Evolutionary conservation across 208 protist species (phyloP).

Genomic region (Borovskyia barvae): DNA sequence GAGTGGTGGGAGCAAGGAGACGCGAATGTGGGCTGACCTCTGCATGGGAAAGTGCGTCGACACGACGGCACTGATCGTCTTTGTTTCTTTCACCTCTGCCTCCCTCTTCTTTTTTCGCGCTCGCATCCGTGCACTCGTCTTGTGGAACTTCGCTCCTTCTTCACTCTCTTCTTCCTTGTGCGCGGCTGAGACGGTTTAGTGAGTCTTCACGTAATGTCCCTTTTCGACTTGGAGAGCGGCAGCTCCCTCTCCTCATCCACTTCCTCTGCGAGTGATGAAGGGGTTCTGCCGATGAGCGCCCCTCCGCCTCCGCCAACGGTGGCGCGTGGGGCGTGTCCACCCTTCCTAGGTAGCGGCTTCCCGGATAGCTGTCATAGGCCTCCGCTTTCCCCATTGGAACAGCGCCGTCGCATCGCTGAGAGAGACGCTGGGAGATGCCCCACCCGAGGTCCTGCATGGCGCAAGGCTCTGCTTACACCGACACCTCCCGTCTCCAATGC

Average conservation of each 20-base stretch:
- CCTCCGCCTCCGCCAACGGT: neutral
- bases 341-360: neutral
- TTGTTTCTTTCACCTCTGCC: neutral
- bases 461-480: neutral
- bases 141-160: neutral
- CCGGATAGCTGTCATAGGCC: neutral
- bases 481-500: neutral
- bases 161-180: neutral
- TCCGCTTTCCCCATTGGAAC: constrained; percentile 10
- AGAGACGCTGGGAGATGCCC: constrained; percentile 5
- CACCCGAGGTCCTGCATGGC: neutral
- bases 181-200: neutral
- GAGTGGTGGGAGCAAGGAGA: no score
- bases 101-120: neutral
- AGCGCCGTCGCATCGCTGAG: constrained; percentile 23
- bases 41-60: no score
- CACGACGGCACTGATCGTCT: no score
- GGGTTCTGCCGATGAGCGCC: neutral
- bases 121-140: neutral
- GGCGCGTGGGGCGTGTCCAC: neutral
- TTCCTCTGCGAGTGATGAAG: constrained; percentile 13
- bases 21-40: no score
- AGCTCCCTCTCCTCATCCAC: neutral
- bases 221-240: constrained; percentile 28
- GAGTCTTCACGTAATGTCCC: constrained; percentile 11